These are phyloP conservation scores for Pythium insidiosum DNA, from an alignment of 352 stramenopile species.

Conservation along the genomic window DNA sequence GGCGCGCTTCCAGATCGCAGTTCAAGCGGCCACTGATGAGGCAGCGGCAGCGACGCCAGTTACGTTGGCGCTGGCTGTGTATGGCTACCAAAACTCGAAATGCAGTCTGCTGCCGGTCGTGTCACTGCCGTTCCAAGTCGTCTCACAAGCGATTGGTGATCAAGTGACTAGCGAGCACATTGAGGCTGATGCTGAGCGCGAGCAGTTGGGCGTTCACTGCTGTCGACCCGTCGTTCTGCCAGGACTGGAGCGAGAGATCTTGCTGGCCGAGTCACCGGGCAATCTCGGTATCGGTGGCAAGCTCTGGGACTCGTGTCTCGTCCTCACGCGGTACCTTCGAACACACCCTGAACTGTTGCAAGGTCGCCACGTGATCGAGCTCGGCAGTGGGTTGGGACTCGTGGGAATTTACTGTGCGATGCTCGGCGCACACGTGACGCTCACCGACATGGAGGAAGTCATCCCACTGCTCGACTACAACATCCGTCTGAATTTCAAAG, in stretches of 20 bases:
- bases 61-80: slow-evolving; percentile 31
- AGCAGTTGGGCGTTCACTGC: slow-evolving; percentile 64
- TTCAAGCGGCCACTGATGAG: slow-evolving; percentile 15
- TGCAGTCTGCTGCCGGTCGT: slow-evolving; percentile 66
- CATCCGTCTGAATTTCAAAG: slow-evolving; percentile 51
- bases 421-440: slow-evolving; percentile 46
- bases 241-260: slow-evolving; percentile 39
- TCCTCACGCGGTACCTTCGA: slow-evolving; percentile 57
- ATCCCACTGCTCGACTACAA: slow-evolving; percentile 74
- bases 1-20: slow-evolving; percentile 33
- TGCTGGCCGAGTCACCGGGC: slow-evolving; percentile 65
- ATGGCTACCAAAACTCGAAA: slow-evolving; percentile 23
- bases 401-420: slow-evolving; percentile 69
- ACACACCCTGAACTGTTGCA: slow-evolving; percentile 24
- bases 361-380: slow-evolving; percentile 48
- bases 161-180: slow-evolving; percentile 3
- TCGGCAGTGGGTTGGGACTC: slow-evolving; percentile 66
- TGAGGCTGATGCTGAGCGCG: not conserved
- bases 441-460: slow-evolving; percentile 74
- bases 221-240: slow-evolving; percentile 50
- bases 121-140: slow-evolving; percentile 41
- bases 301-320: slow-evolving; percentile 75
- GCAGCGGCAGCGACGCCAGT: not conserved
- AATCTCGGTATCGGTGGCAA: slow-evolving; percentile 78
- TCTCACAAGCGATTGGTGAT: slow-evolving; percentile 12